These are phyloP conservation scores for Volvox africanus DNA, from an alignment of 139 green algal genomes.

Conservation along the genomic window DNA sequence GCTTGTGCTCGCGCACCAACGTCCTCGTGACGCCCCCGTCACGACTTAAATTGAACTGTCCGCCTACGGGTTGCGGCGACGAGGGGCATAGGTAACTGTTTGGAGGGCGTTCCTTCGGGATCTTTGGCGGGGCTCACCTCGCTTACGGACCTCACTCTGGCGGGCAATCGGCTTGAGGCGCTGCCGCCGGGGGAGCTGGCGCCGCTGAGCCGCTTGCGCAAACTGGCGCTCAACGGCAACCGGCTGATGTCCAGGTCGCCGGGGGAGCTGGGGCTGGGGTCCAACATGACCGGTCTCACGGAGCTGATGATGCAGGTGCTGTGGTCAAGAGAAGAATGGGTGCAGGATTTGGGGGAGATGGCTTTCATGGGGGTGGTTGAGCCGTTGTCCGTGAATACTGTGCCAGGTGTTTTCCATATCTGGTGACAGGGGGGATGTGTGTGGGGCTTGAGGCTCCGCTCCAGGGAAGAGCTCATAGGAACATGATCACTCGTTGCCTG, in stretches of 20 bases:
- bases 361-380: too few species aligned
- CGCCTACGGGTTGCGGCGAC: too few species aligned
- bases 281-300: neutral
- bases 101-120: neutral
- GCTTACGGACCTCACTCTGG: slow-evolving; percentile 77
- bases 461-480: too few species aligned
- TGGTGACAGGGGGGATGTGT: too few species aligned
- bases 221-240: slow-evolving; percentile 54
- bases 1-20: too few species aligned
- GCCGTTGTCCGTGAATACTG: too few species aligned
- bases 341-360: neutral
- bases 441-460: too few species aligned
- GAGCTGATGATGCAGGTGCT: slow-evolving; percentile 43
- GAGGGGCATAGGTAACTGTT: slow-evolving; percentile 23
- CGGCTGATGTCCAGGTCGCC: neutral
- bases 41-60: too few species aligned
- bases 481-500: too few species aligned
- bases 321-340: neutral
- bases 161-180: slow-evolving; percentile 77
- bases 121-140: slow-evolving; percentile 54
- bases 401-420: too few species aligned
- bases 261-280: neutral
- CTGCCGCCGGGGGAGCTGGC: slow-evolving; percentile 61
- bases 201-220: slow-evolving; percentile 11
- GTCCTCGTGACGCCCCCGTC: too few species aligned